A percentile compares a stretch with the other conserved stretches of the same genome.
Conservation (phyloP, 1,139 yeast genomes). For the Arxiozyma heterogenica region DNA sequence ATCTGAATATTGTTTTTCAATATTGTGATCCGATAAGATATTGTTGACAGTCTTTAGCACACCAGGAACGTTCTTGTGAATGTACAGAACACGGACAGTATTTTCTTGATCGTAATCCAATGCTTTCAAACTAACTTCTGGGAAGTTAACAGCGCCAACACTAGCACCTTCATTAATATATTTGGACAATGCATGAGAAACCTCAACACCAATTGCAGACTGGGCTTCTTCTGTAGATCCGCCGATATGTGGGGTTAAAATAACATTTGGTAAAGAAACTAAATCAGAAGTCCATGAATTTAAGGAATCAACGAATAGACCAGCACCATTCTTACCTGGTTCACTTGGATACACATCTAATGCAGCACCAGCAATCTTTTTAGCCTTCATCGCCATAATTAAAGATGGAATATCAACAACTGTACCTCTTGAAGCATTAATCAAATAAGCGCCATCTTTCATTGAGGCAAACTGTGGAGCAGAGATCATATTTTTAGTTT, state of each 20-base stretch:
- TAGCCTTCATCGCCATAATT: slow-evolving; percentile 82
- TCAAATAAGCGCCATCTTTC: slow-evolving; percentile 92
- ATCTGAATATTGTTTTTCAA: slow-evolving; percentile 95
- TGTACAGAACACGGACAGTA: slow-evolving; percentile 87
- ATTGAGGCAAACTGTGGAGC: slow-evolving; percentile 89
- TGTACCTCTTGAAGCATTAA: slow-evolving; percentile 96
- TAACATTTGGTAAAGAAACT: slow-evolving; percentile 73
- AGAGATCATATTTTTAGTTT: slow-evolving; percentile 82
- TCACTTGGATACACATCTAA: slow-evolving; percentile 94
- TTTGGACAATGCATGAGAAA: slow-evolving; percentile 72
- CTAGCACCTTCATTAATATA: slow-evolving; percentile 95
- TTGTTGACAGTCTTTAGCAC: slow-evolving; percentile 95
- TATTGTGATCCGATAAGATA: slow-evolving; percentile 87
- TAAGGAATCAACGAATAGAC: slow-evolving; percentile 58
- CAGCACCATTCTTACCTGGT: slow-evolving; percentile 95
- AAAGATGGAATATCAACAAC: slow-evolving; percentile 94
- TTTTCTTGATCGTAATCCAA: slow-evolving; percentile 81
- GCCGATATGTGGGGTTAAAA: slow-evolving; percentile 96
- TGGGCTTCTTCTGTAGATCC: slow-evolving; percentile 99
- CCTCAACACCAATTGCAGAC: slow-evolving; percentile 95
- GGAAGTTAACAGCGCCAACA: slow-evolving; percentile 97
- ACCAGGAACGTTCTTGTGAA: slow-evolving; percentile 98
- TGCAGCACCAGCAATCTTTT: slow-evolving; percentile 96
- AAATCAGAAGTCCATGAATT: slow-evolving; percentile 83
- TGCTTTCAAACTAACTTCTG: slow-evolving; percentile 90